Percentiles rank a stretch among this genome's conserved stretches.
These are phyloP conservation scores for Oenanthe javanica DNA, from an alignment of 140 eudicot genomes.

Conservation along the genomic window DNA sequence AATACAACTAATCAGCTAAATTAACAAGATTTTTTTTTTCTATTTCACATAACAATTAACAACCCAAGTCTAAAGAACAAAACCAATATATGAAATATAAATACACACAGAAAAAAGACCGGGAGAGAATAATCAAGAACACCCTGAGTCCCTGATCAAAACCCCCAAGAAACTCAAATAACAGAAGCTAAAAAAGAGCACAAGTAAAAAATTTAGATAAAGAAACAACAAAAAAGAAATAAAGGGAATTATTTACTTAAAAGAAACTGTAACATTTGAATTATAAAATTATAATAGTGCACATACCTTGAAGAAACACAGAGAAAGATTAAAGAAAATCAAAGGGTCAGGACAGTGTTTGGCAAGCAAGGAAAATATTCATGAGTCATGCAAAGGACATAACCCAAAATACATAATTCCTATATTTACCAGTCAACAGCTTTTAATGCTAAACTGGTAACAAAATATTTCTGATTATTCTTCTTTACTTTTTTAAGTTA, in stretches of 20 bases:
- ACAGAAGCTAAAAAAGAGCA: background rate
- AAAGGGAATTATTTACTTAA: too few relatives aligned
- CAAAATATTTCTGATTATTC: too few relatives aligned
- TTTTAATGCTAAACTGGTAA: background rate
- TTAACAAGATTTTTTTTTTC: too few relatives aligned
- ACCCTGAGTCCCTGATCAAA: background rate
- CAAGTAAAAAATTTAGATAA: background rate
- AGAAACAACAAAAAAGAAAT: background rate
- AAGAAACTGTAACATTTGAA: background rate
- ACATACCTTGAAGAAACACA: background rate
- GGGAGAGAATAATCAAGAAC: background rate
- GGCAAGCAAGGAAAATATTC: background rate
- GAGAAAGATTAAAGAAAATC: background rate
- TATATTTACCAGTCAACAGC: conserved; percentile 8
- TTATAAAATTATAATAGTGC: background rate
- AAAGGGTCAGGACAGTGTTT: background rate
- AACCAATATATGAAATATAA: background rate
- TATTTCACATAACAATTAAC: background rate
- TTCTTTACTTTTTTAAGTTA: background rate
- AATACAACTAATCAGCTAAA: background rate
- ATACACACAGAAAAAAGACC: background rate
- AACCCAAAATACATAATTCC: background rate
- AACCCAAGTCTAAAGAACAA: background rate
- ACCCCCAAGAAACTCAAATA: conserved; percentile 2
- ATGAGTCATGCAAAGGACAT: background rate